Conservation (phyloP, 345 rosid species). For the Acer campestre region DNA sequence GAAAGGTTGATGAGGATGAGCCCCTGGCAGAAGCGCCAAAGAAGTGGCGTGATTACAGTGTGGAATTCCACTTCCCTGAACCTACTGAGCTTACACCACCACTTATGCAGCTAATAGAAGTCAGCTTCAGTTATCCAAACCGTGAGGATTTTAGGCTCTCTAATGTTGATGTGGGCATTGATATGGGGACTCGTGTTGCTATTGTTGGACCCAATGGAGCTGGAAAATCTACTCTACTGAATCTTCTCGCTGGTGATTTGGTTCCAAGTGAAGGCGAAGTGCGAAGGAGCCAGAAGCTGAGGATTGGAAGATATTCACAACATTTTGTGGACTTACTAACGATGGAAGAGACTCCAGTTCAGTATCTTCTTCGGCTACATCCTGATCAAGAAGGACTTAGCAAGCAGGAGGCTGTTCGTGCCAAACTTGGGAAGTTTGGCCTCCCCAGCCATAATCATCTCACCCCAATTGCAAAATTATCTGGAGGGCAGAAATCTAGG, state of each 20-base stretch:
- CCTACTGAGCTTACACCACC: constrained; percentile 97
- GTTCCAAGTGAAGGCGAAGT: constrained; percentile 81
- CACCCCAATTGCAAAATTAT: constrained; percentile 80
- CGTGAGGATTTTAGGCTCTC: constrained; percentile 79
- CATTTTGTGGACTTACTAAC: constrained; percentile 91
- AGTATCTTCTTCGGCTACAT: constrained; percentile 91
- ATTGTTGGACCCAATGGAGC: constrained; percentile 98
- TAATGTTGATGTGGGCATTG: constrained; percentile 91
- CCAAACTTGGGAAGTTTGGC: constrained; percentile 93
- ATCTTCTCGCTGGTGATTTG: constrained; percentile 93
- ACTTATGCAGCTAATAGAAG: constrained; percentile 83
- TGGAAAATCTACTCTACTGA: constrained; percentile 87
- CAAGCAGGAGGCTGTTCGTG: constrained; percentile 95
- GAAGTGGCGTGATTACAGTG: constrained; percentile 92
- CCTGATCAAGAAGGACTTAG: constrained; percentile 96
- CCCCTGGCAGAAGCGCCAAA: constrained; percentile 69
- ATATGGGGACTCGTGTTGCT: constrained; percentile 97
- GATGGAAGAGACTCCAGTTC: constrained; percentile 92
- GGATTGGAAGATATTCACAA: constrained; percentile 94
- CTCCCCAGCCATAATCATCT: constrained; percentile 91
- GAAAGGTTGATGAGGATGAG: constrained; percentile 80
- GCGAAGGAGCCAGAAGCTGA: constrained; percentile 83
- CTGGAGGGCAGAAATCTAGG: constrained; percentile 92
- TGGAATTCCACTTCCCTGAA: constrained; percentile 95
- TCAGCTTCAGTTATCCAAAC: constrained; percentile 85